Base-by-base conservation (phyloP, 768 basidiomycete genomes). In the Suillus weaverae region DNA sequence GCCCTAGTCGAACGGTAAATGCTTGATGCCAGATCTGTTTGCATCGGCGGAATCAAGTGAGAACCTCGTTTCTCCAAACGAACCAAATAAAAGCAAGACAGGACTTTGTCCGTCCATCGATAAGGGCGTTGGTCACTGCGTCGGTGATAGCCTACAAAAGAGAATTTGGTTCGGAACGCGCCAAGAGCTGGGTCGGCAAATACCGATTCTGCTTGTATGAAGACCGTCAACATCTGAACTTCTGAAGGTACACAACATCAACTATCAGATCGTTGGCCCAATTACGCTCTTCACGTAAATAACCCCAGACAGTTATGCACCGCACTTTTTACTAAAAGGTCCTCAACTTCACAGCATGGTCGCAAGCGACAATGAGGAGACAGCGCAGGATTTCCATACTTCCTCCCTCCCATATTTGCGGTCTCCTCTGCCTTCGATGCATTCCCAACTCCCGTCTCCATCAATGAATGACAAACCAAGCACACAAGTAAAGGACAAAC, bases 401-500 rank as follows among this genome's bases (percentile, higher is more conserved):
- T 62, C 68, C 20, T 41, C 64, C 48, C 56, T 68, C 20, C 39
- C 51, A 14, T 62, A 66, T 22, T 13, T 62, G n/a, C 67, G 53
- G 56, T 55, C 59, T 18, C 63, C 68, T 46, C 54, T 39, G 22
- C 64, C 65, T 67, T 61, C 61, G 14, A 30, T 30, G 9, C 62
- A 62, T 44, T 22, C 65, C 36, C 70, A 67, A n/a, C 60, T 60
- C 20, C 48, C 67, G 13, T 57, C 56, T 9, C 60, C 57, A 55
- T 51, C 66, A 44, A 35, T 57, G 4, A 65, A 70, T 36, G 69
- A n/a, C 32, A 83, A 78, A 80, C 79, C 77, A 74, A 78, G 77
- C 64, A 83, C 81, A 74, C 84, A 83, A 77, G 81, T 76, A 70
- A 82, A 81, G 67, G 75, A 74, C 6, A 83, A 83, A 67, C 79